These are phyloP conservation scores for Globisporangium sylvaticum DNA, from an alignment of 352 stramenopile genomes.

Conservation along the genomic window DNA sequence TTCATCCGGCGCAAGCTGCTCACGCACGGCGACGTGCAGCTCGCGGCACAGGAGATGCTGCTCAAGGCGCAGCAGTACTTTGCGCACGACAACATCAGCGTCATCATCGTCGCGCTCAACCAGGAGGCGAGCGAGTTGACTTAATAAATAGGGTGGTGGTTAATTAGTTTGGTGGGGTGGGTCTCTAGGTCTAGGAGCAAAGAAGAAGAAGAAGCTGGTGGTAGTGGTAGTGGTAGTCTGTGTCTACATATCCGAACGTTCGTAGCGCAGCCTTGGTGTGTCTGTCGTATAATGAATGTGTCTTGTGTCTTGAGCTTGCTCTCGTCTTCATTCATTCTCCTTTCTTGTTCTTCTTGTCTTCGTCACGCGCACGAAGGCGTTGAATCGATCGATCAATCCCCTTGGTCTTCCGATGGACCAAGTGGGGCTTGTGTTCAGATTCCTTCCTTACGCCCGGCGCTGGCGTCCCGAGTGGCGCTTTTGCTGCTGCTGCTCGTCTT, in stretches of 20 bases:
- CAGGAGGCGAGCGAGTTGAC: constrained; percentile 29
- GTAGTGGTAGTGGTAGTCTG: neutral
- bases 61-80: constrained; percentile 88
- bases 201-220: neutral
- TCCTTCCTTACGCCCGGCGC: constrained; percentile 19
- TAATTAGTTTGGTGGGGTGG: neutral
- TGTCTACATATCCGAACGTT: neutral
- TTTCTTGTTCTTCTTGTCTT: neutral
- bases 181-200: neutral
- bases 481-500: constrained; percentile 15
- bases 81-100: constrained; percentile 90
- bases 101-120: constrained; percentile 85
- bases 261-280: neutral
- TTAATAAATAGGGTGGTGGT: constrained; percentile 16
- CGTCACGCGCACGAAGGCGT: neutral
- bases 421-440: neutral
- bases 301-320: neutral
- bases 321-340: neutral
- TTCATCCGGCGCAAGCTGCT: constrained; percentile 87
- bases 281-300: constrained; percentile 8
- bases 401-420: constrained; percentile 16
- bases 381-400: neutral
- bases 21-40: constrained; percentile 85
- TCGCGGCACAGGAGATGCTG: constrained; percentile 84
- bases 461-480: constrained; percentile 20